Evolutionary conservation across 768 basidiomycete species (phyloP).

Genomic region (Amanita muscaria): DNA sequence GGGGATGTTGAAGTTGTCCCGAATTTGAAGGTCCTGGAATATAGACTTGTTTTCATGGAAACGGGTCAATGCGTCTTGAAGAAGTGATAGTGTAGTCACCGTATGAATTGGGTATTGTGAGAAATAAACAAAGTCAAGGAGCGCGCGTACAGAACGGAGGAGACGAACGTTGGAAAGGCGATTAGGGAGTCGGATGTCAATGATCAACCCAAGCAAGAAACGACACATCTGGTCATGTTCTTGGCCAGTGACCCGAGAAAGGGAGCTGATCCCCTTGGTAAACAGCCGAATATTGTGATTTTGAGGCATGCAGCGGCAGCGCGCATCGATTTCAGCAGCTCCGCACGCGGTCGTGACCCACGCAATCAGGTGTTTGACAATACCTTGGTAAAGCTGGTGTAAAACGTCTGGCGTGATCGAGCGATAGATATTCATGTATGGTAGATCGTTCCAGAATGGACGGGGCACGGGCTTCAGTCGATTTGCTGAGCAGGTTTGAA

Average conservation of each 20-base stretch:
- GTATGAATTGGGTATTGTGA: constrained; percentile 12
- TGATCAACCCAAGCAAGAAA: constrained; percentile 19
- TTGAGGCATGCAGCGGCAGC: constrained; percentile 23
- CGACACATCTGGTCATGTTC: constrained; percentile 27
- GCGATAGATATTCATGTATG: constrained; percentile 29
- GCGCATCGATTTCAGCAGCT: constrained; percentile 26
- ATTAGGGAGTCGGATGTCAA: neutral
- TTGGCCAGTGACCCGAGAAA: constrained; percentile 30
- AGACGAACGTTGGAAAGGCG: neutral
- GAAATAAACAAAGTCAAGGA: constrained; percentile 20
- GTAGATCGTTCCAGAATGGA: constrained; percentile 36
- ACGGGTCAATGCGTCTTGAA: constrained; percentile 12
- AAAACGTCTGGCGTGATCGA: constrained; percentile 38
- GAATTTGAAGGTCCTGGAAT: constrained; percentile 12
- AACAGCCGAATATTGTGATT: constrained; percentile 26
- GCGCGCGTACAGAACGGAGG: constrained; percentile 7
- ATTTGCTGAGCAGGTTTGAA: constrained; percentile 10
- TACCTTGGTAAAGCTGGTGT: constrained; percentile 40
- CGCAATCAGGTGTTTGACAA: constrained; percentile 32
- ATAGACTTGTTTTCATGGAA: constrained; percentile 10
- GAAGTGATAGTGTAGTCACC: constrained; percentile 7
- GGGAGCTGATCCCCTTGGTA: constrained; percentile 25
- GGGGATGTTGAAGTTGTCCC: constrained; percentile 20
- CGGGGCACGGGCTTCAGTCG: constrained; percentile 20
- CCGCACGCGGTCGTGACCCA: constrained; percentile 24